Conservation (phyloP, 2,329 filamentous ascomycete species). For the Calonectria pseudoturangicola region DNA sequence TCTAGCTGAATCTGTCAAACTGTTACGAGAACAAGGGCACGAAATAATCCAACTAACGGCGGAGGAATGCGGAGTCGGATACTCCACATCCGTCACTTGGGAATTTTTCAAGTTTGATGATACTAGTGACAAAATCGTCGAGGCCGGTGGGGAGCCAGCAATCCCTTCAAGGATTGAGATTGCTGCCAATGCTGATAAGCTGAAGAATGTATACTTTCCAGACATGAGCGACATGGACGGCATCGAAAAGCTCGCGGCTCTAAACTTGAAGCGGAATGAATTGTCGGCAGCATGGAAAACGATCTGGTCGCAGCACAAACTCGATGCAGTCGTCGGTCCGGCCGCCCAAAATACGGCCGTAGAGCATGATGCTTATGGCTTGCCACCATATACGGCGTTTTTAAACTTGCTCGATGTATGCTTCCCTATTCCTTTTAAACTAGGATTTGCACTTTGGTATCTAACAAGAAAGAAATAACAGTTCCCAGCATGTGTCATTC, state of each 20-base stretch:
- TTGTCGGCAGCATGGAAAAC: neutral
- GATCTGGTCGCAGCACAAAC: neutral
- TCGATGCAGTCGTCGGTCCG: neutral
- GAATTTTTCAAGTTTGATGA: no score
- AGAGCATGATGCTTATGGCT: constrained; percentile 2
- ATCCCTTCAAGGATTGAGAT: no score
- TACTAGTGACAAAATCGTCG: no score
- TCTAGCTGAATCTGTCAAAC: neutral
- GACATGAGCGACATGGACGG: neutral
- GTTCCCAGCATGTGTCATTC: constrained; percentile 8
- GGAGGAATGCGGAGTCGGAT: neutral
- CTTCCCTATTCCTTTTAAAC: neutral
- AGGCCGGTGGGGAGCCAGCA: no score
- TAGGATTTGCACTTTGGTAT: no score
- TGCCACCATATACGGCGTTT: neutral
- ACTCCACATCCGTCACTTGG: neutral
- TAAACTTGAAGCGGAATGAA: neutral
- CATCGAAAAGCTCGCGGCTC: neutral
- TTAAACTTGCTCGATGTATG: neutral
- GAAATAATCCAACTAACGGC: neutral
- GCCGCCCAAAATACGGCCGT: neutral
- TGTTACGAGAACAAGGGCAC: neutral
- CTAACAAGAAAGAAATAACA: neutral
- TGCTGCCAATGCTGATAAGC: no score
- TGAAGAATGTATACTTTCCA: no score